These are phyloP conservation scores for Phyllosticta paracitricarpa DNA, from an alignment of 2,329 filamentous ascomycete species.

Conservation along the genomic window DNA sequence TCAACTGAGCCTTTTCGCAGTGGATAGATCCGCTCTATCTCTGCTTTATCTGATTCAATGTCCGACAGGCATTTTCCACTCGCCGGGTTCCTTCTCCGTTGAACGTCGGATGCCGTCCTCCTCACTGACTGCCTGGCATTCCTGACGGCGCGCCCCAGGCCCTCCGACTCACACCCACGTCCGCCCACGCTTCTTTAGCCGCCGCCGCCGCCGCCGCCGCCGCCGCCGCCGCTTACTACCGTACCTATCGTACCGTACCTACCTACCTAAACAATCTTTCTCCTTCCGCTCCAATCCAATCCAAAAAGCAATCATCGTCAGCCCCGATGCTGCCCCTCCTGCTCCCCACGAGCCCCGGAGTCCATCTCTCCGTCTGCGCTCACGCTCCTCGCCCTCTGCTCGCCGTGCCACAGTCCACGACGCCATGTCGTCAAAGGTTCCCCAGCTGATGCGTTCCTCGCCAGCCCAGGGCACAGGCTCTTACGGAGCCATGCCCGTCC, in stretches of 20 bases:
- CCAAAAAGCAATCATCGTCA: slow-evolving; percentile 5
- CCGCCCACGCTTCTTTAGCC: not conserved
- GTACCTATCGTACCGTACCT: too few relatives aligned
- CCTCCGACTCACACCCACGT: not conserved
- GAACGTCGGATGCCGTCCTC: not conserved
- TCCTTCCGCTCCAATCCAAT: not conserved
- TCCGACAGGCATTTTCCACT: not conserved
- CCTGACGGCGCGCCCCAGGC: not conserved
- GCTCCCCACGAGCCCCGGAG: slow-evolving; percentile 1
- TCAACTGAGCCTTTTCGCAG: not conserved
- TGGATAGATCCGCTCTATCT: not conserved
- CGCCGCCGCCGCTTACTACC: not conserved
- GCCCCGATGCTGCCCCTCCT: slow-evolving; percentile 5
- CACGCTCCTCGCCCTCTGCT: not conserved
- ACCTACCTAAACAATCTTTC: not conserved
- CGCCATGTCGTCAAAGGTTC: slow-evolving; percentile 40
- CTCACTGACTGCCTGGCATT: not conserved
- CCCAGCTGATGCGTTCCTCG: slow-evolving; percentile 50
- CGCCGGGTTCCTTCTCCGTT: not conserved
- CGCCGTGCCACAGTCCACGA: not conserved
- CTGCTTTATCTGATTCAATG: not conserved
- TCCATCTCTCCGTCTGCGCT: not conserved
- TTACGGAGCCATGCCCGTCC: slow-evolving; percentile 48
- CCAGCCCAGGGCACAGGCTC: slow-evolving; percentile 51
- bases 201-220: not conserved